Base-by-base conservation (phyloP, 768 basidiomycete genomes). In the Gautieria morchelliformis region DNA sequence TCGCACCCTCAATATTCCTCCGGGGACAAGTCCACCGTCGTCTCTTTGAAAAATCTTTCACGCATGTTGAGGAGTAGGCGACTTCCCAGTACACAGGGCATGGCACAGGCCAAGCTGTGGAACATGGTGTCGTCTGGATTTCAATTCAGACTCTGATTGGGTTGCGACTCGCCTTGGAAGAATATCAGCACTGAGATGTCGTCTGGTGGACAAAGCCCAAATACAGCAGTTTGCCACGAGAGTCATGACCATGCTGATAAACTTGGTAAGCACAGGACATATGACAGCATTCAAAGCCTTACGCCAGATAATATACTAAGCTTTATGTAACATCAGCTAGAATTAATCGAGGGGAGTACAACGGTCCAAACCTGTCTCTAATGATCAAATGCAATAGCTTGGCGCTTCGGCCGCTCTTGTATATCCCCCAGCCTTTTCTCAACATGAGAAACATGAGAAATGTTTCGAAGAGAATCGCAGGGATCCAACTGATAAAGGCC, bases 31-130 rank as follows among this genome's bases (percentile, higher is more conserved):
- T n/a, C n/a, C n/a, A n/a, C n/a, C n/a, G n/a, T n/a, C n/a, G n/a
- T n/a, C 22, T 45, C 44, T 15, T 45, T 45, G 44, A 45, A 45
- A 24, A 8, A 6, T 45, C 44, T 45, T 45, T 15, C 15, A 15
- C 80, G 78, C 24, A 83, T 77, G 60, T 82, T 83, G 32, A 83
- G 70, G 24, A 79, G 74, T 14, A 82, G 72, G 22, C 81, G 71
- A 63, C 78, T 82, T 17, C 78, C 73, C 55, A 84, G 70, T 8
- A 80, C 77, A 63, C 78, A 81, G 0, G 81, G 79, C 67, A 83
- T 71, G 2, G 81, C 78, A 20, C 81, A 72, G 4, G 80, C 73
- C 15, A 22, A 37, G 60, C 22, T 67, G 33, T 35, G 41, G 19
- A 30, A n/a, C 35, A 20, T 27, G 41, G 40, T n/a, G 22, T n/a